Conservation (phyloP, 306 rosid genomes). For the Amphicarpaea edgeworthii region DNA sequence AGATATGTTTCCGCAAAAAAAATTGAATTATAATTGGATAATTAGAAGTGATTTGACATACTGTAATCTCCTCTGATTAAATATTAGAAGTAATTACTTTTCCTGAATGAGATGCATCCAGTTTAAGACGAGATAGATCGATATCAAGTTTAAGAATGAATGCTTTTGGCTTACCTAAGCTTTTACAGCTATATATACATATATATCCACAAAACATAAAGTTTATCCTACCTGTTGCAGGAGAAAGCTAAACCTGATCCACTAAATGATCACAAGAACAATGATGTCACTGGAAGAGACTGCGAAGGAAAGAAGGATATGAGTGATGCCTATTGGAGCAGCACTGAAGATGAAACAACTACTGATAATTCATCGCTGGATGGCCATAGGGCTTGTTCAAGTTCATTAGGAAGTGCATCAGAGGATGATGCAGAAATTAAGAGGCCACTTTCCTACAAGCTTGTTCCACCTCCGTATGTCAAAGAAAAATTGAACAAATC, state of each 20-base stretch:
- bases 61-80: neutral
- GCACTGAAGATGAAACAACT: slow-evolving; percentile 64
- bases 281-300: neutral
- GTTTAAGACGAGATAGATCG: neutral
- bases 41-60: neutral
- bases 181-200: neutral
- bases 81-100: neutral
- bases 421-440: slow-evolving; percentile 61
- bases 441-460: slow-evolving; percentile 46
- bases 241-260: slow-evolving; percentile 34
- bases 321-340: slow-evolving; percentile 45
- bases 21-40: neutral
- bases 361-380: slow-evolving; percentile 57
- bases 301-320: slow-evolving; percentile 32
- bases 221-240: slow-evolving; percentile 49
- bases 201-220: no score
- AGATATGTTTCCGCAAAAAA: neutral
- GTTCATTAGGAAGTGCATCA: slow-evolving; percentile 58
- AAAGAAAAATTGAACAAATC: slow-evolving; percentile 43
- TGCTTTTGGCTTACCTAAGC: neutral
- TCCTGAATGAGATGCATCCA: slow-evolving; percentile 10
- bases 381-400: slow-evolving; percentile 50
- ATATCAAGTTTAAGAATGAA: neutral
- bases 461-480: slow-evolving; percentile 68
- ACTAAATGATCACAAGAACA: slow-evolving; percentile 33